Base-by-base conservation (phyloP, 1,284 basidiomycete genomes). In the Abortiporus biennis region DNA sequence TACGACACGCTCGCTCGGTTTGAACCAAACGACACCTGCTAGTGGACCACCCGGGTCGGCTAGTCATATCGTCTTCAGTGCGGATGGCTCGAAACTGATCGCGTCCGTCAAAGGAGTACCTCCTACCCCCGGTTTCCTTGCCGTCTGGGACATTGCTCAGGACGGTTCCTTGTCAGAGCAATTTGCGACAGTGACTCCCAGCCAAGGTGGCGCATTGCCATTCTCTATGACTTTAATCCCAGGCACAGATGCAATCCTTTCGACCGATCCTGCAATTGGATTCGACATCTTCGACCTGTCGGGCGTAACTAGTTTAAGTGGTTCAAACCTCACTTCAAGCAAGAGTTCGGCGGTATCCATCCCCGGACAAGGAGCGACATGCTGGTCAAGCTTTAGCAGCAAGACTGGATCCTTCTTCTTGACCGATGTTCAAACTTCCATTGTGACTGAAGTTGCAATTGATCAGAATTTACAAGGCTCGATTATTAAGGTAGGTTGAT, bases 321-420 rank as follows among this genome's bases (percentile, higher is more conserved):
- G n/a, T n/a, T n/a, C n/a, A n/a, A 44, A 40, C 3, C 37, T n/a
- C 12, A 15, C 30, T 6, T 32, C 27, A 6, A 16, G 15, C 11
- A 56, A 53, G 39, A 65, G 60, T n/a, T 61, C 63, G 16, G 62
- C 57, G 13, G 54, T 64, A 5, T 44, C 59, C n/a, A 67, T 74
- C 39, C 50, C 54, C 9, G 68, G 66, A 12, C 71, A 74, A 56
- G 47, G 42, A n/a, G 72, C 71, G 23, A 70, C 65, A 13, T 74
- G 72, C 59, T 75, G 72, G 73, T 65, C 66, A 16, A 60, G 59
- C 43, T 71, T 68, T 57, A 69, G 67, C 53, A 52, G 52, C 34
- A 61, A 66, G 57, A 73, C 70, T 1, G 68, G 68, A 6, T 72
- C 68, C 57, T 73, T 71, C 58, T 76, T 69, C 55, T 50, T 76